Evolutionary conservation across 192 early-diverging fungal species (phyloP).

Genomic region (Neocallimastix lanati): DNA sequence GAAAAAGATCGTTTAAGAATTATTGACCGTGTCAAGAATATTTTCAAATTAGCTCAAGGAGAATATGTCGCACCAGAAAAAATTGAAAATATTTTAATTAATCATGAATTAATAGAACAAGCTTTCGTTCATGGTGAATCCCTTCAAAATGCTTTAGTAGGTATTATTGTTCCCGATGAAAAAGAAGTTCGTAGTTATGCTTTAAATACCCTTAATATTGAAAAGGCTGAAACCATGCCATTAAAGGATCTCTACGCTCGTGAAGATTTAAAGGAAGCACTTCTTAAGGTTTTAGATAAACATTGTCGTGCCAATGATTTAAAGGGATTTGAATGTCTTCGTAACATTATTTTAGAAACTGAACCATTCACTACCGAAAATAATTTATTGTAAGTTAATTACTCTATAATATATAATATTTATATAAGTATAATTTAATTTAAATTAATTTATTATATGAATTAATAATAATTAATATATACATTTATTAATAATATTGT

Average conservation of each 20-base stretch:
- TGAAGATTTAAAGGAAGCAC: conserved; percentile 18
- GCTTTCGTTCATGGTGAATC: conserved; percentile 90
- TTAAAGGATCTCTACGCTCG: conserved; percentile 35
- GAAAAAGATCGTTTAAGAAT: conserved; percentile 46
- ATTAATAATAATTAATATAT: too few relatives aligned
- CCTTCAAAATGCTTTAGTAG: conserved; percentile 56
- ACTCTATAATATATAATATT: too few relatives aligned
- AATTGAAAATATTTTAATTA: conserved; percentile 52
- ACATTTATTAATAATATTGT: too few relatives aligned
- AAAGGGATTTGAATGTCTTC: conserved; percentile 51
- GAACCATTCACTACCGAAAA: conserved; percentile 53
- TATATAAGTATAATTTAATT: too few relatives aligned
- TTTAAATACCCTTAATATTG: conserved; percentile 17
- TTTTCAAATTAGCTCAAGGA: conserved; percentile 62
- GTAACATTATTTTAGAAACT: conserved; percentile 36
- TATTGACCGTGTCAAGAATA: conserved; percentile 69
- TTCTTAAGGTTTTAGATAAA: conserved; percentile 27
- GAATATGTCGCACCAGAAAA: conserved; percentile 66
- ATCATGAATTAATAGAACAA: conserved; percentile 62
- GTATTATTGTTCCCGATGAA: conserved; percentile 58
- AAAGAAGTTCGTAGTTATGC: conserved; percentile 15
- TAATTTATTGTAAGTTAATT: conserved; percentile 37
- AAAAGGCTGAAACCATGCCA: conserved; percentile 12
- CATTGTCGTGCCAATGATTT: conserved; percentile 36
- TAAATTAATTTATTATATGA: too few relatives aligned